These are phyloP conservation scores for Sanghuangporus sanghuang DNA, from an alignment of 1,284 basidiomycete genomes.

Conservation along the genomic window DNA sequence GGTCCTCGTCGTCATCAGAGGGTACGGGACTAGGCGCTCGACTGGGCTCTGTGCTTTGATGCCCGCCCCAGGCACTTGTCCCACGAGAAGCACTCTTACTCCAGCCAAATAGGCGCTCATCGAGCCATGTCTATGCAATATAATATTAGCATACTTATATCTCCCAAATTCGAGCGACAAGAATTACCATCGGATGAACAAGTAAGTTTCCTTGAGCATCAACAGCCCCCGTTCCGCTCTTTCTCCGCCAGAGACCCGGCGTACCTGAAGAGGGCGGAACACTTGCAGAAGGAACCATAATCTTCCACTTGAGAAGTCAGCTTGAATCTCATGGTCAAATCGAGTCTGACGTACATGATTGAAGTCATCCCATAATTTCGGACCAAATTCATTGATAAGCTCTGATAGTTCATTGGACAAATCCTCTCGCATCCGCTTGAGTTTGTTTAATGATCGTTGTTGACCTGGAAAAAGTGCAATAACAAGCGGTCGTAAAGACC, in stretches of 20 bases:
- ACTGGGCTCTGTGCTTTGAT: slow-evolving; percentile 52
- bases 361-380: slow-evolving; percentile 86
- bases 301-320: slow-evolving; percentile 53
- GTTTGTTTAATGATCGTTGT: slow-evolving; percentile 74
- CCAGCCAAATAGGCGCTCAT: slow-evolving; percentile 93
- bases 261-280: slow-evolving; percentile 72
- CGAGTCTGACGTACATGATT: slow-evolving; percentile 51
- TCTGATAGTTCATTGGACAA: slow-evolving; percentile 86
- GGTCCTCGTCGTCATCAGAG: slow-evolving; percentile 50
- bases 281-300: slow-evolving; percentile 77
- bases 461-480: slow-evolving; percentile 91
- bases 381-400: slow-evolving; percentile 89
- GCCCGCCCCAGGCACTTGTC: slow-evolving; percentile 73
- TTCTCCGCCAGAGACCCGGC: slow-evolving; percentile 67
- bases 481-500: slow-evolving; percentile 88
- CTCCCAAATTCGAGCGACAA: background rate
- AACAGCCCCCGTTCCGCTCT: slow-evolving; percentile 68
- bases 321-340: slow-evolving; percentile 2
- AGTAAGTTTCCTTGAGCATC: slow-evolving; percentile 76
- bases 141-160: background rate
- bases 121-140: slow-evolving; percentile 70
- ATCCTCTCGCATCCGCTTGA: slow-evolving; percentile 76
- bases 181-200: slow-evolving; percentile 70
- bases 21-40: slow-evolving; percentile 60
- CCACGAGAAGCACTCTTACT: slow-evolving; percentile 65